Evolutionary conservation across 495 filamentous ascomycete species (phyloP).

Genomic region (Ramalina peruviana): DNA sequence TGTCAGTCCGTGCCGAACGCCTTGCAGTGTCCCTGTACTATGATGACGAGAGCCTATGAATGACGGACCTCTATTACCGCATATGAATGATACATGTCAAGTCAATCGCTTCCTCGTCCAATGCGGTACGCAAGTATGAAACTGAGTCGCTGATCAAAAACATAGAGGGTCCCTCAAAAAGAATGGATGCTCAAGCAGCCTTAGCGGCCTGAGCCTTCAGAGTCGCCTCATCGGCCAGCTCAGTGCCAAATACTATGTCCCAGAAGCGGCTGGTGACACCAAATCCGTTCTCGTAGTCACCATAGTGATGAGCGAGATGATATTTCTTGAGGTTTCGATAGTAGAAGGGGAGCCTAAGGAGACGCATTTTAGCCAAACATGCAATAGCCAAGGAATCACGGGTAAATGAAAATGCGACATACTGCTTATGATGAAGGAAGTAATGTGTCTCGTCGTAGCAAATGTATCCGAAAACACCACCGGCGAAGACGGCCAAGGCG

Average conservation of each 20-base stretch:
- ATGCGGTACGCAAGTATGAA: too few species aligned
- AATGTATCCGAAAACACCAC: conserved; percentile 89
- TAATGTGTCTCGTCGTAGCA: conserved; percentile 97
- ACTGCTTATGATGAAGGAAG: conserved; percentile 96
- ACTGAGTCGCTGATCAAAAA: neutral
- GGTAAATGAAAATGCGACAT: conserved; percentile 14
- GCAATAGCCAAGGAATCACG: neutral
- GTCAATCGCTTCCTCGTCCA: too few species aligned
- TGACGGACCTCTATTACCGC: too few species aligned
- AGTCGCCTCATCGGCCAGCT: conserved; percentile 37
- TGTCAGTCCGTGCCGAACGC: too few species aligned
- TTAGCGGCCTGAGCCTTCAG: conserved; percentile 31
- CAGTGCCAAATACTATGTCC: conserved; percentile 85
- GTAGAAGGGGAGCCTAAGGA: conserved; percentile 57
- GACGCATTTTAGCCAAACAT: neutral
- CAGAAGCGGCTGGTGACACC: conserved; percentile 97
- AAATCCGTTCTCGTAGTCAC: conserved; percentile 94
- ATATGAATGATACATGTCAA: too few species aligned
- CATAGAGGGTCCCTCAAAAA: neutral
- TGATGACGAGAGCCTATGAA: too few species aligned
- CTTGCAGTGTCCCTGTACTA: too few species aligned
- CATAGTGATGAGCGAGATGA: conserved; percentile 92
- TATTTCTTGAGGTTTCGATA: conserved; percentile 90
- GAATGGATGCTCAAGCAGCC: conserved; percentile 33
- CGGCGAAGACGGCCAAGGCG: conserved; percentile 64